Percentiles rank a stretch among this genome's conserved stretches.
phyloP scores from a whole-genome alignment of 306 rosid genomes.

The Cucumis sativus region DNA sequence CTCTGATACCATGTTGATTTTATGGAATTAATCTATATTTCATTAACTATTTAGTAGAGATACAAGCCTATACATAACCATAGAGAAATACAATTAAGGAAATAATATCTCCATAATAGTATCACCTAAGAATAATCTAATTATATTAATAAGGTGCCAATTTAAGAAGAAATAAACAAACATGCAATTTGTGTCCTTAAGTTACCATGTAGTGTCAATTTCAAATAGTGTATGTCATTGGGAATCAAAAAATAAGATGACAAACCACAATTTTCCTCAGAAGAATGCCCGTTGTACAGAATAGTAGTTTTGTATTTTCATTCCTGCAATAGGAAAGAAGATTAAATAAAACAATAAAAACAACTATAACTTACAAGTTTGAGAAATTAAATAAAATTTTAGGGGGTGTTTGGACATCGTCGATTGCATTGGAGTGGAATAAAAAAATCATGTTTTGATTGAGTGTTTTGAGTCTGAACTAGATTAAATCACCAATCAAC shows the following conservation, averaged over 20 bases:
- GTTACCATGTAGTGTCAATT: background rate
- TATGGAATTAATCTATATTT: too few relatives aligned
- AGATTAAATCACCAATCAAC: too few relatives aligned
- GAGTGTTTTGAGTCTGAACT: too few relatives aligned
- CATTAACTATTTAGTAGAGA: too few relatives aligned
- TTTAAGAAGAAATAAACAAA: background rate
- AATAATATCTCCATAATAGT: too few relatives aligned
- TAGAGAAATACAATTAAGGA: too few relatives aligned
- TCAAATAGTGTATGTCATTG: background rate
- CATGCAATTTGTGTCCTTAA: background rate
- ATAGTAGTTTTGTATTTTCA: constrained; percentile 78
- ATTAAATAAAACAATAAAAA: background rate
- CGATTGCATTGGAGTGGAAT: too few relatives aligned
- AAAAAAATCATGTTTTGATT: too few relatives aligned
- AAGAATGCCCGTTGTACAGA: constrained; percentile 94
- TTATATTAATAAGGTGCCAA: background rate
- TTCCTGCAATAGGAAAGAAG: constrained; percentile 33
- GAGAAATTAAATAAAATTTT: background rate
- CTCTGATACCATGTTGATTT: too few relatives aligned
- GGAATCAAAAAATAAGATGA: background rate
- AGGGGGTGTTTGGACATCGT: background rate
- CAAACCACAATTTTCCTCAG: constrained; percentile 76
- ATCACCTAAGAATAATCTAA: too few relatives aligned
- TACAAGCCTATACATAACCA: too few relatives aligned
- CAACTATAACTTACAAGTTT: background rate